Base-by-base conservation (phyloP, 2,329 filamentous ascomycete species). In the Verticillium longisporum region DNA sequence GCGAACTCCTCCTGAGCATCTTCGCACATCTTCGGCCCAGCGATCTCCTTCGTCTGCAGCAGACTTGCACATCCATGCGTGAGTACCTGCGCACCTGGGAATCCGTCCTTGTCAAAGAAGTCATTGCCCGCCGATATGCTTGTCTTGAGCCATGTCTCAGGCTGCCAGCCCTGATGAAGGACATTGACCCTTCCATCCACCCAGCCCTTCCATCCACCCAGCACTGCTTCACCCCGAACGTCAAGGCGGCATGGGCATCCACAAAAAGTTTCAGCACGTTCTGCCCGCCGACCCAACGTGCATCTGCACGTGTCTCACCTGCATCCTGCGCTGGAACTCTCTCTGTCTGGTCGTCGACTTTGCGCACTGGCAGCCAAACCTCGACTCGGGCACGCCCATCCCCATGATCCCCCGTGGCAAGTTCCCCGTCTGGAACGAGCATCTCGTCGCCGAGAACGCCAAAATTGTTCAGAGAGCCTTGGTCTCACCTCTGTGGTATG, bases 291-390 rank as follows among this genome's bases (percentile, higher is more conserved):
- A 86, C 63, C 73, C 76, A 0, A 59, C 68, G 11, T 67, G 76
- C n/a, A 70, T 83, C 4, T 87, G 84, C 71, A 83, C 81, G 1
- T 87, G 84, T 66, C 69, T 83, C 32, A 82, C 80, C 0, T 87
- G 84, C 66, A 71, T 83, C 54, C 67, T 84, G 41, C 76, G 80
- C 2, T 87, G 84, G 84, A 83, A 83, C 64, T 78, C 81, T 14
- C 76, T 87, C 6, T 78, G 77, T 61, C 66, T 85, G 0, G 71
- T 78, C 13, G 75, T 86, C 11, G 84, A 87, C 66, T 82, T 86
- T 65, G 78, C 81, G 0, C 74, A 82, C 66, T 87, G 83, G 80
- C 84, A 86, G 66, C 55, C 66, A 1, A 67, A 81, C 54, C 75
- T 86, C 7, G 79, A 86, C 61, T 65, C 67, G 0, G 78, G 81